A percentile compares a stretch with the other conserved stretches of the same genome.
Conservation (phyloP, 257 asterid species). For the Capsicum chinense region DNA sequence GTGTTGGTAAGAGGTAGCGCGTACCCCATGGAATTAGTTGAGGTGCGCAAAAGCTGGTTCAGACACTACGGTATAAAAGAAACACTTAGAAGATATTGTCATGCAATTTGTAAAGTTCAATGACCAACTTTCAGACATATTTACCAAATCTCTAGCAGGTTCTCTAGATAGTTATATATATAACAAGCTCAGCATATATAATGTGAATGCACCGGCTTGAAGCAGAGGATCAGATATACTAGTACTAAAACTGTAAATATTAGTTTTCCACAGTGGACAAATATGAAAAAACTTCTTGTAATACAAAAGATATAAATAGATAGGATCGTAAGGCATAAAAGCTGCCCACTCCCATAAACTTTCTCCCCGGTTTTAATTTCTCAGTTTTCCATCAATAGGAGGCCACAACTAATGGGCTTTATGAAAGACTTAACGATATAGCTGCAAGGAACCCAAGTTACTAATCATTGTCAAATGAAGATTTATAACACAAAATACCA, state of each 20-base stretch:
- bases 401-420: not conserved
- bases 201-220: not conserved
- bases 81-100: not conserved
- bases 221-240: not conserved
- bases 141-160: not conserved
- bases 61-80: too few relatives aligned
- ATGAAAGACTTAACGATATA: not conserved
- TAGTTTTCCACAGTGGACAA: not conserved
- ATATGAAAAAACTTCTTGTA: not conserved
- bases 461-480: not conserved
- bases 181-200: not conserved
- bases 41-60: too few relatives aligned
- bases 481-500: not conserved
- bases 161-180: not conserved
- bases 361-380: not conserved
- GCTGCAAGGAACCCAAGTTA: not conserved
- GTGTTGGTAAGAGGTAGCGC: not conserved
- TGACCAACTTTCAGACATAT: not conserved
- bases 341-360: not conserved
- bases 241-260: not conserved
- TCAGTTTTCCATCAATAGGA: not conserved
- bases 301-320: not conserved
- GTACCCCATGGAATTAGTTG: too few relatives aligned
- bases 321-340: not conserved
- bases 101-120: not conserved